These are phyloP conservation scores for Boletus semigastroideus DNA, from an alignment of 1,284 basidiomycete species.

Conservation along the genomic window DNA sequence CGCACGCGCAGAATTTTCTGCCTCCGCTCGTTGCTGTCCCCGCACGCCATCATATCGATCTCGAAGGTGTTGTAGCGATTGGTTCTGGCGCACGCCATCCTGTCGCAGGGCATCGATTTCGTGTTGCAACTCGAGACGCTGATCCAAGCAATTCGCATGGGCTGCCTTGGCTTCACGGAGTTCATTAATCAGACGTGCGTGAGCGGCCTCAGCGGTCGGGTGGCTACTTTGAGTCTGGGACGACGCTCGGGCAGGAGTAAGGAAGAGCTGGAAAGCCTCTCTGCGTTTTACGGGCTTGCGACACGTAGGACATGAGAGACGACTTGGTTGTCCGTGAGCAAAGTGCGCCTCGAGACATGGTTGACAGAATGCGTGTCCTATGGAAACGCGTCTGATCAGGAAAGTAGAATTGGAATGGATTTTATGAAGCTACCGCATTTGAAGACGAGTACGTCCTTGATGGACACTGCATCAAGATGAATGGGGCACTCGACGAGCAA, in stretches of 20 bases:
- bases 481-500: constrained; percentile 33
- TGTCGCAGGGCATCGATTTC: constrained; percentile 14
- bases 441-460: constrained; percentile 31
- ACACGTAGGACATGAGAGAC: constrained; percentile 27
- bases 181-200: constrained; percentile 13
- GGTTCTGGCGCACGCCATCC: constrained; percentile 4
- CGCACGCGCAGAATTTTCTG: constrained; percentile 1
- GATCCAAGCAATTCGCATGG: constrained; percentile 15
- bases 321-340: constrained; percentile 8
- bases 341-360: constrained; percentile 28
- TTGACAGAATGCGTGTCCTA: constrained; percentile 34
- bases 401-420: constrained; percentile 3
- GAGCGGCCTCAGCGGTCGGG: constrained; percentile 4
- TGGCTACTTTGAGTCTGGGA: constrained; percentile 4
- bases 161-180: constrained; percentile 13
- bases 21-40: constrained; percentile 11
- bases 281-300: constrained; percentile 29
- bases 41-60: constrained; percentile 16
- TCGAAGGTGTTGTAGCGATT: constrained; percentile 15
- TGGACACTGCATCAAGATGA: constrained; percentile 29
- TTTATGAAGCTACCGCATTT: constrained; percentile 28
- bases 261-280: constrained; percentile 30
- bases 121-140: constrained; percentile 12
- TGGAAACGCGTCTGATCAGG: constrained; percentile 15
- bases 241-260: constrained; percentile 18